These are phyloP conservation scores for Metschnikowia hibisci DNA, from an alignment of 805 yeast species.

Conservation along the genomic window DNA sequence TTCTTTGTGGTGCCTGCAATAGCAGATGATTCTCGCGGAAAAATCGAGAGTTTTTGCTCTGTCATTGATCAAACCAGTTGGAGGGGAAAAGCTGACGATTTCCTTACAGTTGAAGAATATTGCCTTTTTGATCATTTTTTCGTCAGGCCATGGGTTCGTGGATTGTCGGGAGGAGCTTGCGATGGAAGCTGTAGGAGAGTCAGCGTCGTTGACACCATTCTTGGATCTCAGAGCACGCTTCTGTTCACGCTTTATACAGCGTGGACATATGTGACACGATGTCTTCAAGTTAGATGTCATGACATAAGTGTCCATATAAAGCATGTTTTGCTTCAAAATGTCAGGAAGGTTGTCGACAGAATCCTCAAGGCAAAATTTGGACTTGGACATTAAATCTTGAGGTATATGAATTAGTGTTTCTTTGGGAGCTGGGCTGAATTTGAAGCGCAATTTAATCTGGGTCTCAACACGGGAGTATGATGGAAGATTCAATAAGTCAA, in stretches of 20 bases:
- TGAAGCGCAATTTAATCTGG: slow-evolving; percentile 74
- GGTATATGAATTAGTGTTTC: slow-evolving; percentile 76
- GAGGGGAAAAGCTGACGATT: slow-evolving; percentile 67
- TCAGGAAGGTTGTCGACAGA: slow-evolving; percentile 42
- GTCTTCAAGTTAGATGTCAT: slow-evolving; percentile 48
- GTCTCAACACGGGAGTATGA: slow-evolving; percentile 89
- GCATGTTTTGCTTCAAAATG: slow-evolving; percentile 46
- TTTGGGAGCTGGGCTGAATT: slow-evolving; percentile 72
- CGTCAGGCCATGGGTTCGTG: slow-evolving; percentile 73
- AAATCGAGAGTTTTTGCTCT: slow-evolving; percentile 42
- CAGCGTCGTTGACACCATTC: slow-evolving; percentile 40
- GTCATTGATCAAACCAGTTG: slow-evolving; percentile 38
- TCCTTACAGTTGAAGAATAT: slow-evolving; percentile 90
- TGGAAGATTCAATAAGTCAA: slow-evolving; percentile 64
- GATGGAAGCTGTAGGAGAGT: slow-evolving; percentile 13
- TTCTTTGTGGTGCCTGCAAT: slow-evolving; percentile 93
- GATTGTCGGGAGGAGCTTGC: slow-evolving; percentile 38
- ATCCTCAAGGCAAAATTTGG: slow-evolving; percentile 66
- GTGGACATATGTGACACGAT: slow-evolving; percentile 73
- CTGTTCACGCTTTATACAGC: slow-evolving; percentile 90
- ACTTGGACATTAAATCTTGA: slow-evolving; percentile 81
- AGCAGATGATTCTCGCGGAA: slow-evolving; percentile 81
- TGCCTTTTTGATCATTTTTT: slow-evolving; percentile 71
- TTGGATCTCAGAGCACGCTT: slow-evolving; percentile 93
- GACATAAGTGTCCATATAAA: slow-evolving; percentile 78